A percentile compares a stretch with the other conserved stretches of the same genome.
These are phyloP conservation scores for Cadophora luteo-olivacea DNA, from an alignment of 2,329 filamentous ascomycete genomes.

Conservation along the genomic window DNA sequence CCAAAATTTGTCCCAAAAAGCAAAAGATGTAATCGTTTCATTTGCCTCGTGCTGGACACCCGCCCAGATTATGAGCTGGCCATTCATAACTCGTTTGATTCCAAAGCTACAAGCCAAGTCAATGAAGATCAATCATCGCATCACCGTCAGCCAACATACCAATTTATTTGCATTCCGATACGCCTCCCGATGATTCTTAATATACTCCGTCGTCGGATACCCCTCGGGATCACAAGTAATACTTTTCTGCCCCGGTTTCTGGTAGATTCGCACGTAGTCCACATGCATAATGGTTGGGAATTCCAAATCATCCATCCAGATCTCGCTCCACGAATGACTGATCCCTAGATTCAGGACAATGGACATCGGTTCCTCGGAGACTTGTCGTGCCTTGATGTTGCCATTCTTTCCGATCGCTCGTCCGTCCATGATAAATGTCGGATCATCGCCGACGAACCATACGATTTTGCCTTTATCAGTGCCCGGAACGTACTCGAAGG, in stretches of 20 bases:
- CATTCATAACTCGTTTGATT: conserved; percentile 41
- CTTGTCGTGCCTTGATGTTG: conserved; percentile 55
- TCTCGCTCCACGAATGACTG: conserved; percentile 55
- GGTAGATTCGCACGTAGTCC: conserved; percentile 62
- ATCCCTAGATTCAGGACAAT: conserved; percentile 60
- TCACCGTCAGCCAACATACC: conserved; percentile 44
- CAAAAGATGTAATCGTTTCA: neutral
- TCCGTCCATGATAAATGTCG: conserved; percentile 58
- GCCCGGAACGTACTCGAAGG: conserved; percentile 61
- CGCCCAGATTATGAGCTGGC: conserved; percentile 41
- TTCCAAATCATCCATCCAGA: conserved; percentile 51
- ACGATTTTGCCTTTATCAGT: conserved; percentile 50
- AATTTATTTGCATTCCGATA: conserved; percentile 65
- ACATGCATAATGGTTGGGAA: conserved; percentile 60
- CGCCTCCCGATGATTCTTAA: conserved; percentile 62
- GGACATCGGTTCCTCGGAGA: conserved; percentile 60
- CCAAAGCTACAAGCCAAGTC: conserved; percentile 35
- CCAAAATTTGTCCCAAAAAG: neutral
- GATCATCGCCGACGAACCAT: conserved; percentile 59
- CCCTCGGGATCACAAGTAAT: conserved; percentile 62
- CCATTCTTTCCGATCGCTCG: conserved; percentile 59
- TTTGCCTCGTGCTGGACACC: conserved; percentile 28
- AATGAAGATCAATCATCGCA: neutral
- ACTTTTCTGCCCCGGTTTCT: conserved; percentile 53
- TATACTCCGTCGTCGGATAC: conserved; percentile 72